A percentile compares a stretch with the other conserved stretches of the same genome.
phyloP scores from a whole-genome alignment of 2,329 filamentous ascomycete genomes.

The Cladosporium austrohemisphaericum region DNA sequence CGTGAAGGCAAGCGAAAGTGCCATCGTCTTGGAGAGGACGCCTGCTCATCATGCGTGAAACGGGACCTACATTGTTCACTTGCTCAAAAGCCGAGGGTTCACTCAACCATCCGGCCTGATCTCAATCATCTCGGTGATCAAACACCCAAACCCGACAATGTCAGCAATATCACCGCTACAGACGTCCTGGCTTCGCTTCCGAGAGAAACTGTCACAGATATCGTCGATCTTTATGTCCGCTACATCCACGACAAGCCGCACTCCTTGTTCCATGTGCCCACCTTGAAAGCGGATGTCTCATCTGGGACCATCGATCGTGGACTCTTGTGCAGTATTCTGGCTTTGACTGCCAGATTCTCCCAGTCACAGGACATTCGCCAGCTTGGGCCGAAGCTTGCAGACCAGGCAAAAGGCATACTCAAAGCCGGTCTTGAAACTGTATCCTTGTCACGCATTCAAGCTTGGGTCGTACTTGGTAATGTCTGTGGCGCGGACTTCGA shows the following conservation, averaged over 20 bases:
- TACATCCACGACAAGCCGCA: slow-evolving; percentile 36
- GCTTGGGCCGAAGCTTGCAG: slow-evolving; percentile 12
- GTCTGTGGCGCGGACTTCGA: slow-evolving; percentile 35
- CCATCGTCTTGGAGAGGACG: too few species aligned
- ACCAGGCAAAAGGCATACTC: slow-evolving; percentile 21
- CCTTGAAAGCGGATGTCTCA: slow-evolving; percentile 8
- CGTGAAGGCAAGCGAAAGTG: too few species aligned
- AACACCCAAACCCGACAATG: too few species aligned
- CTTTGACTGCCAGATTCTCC: slow-evolving; percentile 7
- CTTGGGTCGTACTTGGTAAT: slow-evolving; percentile 39
- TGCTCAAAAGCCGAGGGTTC: too few species aligned
- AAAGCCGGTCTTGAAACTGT: slow-evolving; percentile 35
- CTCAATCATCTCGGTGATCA: too few species aligned
- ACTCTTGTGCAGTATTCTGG: slow-evolving; percentile 9
- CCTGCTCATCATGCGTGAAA: too few species aligned
- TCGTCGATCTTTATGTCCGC: slow-evolving; percentile 31
- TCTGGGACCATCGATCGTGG: not conserved
- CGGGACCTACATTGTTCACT: too few species aligned
- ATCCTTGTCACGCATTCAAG: slow-evolving; percentile 38
- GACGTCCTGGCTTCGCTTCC: too few species aligned
- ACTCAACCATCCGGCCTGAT: too few species aligned
- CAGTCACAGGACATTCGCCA: slow-evolving; percentile 24
- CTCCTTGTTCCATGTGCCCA: slow-evolving; percentile 33
- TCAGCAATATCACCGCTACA: too few species aligned
- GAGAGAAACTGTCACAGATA: too few species aligned